phyloP scores from a whole-genome alignment of 305 asterid species.

The Fraxinus nigra region DNA sequence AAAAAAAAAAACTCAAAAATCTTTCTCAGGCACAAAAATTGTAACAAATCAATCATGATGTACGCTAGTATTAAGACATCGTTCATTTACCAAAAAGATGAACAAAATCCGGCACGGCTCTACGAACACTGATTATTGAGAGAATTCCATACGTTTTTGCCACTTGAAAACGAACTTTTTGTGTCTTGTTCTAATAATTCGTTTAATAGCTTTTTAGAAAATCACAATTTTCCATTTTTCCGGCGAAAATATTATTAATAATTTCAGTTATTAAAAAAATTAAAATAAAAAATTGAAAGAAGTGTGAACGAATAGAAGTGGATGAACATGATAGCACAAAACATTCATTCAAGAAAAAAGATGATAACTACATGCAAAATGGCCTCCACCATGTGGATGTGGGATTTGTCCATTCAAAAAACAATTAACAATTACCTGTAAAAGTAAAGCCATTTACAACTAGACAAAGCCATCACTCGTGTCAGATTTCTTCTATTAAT shows the following conservation, averaged over 20 bases:
- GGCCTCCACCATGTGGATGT: constrained; percentile 38
- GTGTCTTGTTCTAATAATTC: not conserved
- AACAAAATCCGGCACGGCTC: constrained; percentile 29
- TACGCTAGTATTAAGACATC: constrained; percentile 25
- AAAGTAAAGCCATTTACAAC: constrained; percentile 37
- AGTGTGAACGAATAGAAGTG: not conserved
- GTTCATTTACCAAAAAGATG: constrained; percentile 3
- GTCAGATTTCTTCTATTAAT: constrained; percentile 2
- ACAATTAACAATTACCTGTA: not conserved
- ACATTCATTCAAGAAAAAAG: constrained; percentile 23
- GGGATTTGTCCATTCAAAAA: constrained; percentile 22
- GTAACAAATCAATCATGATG: constrained; percentile 4
- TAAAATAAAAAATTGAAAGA: not conserved
- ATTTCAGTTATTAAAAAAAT: not conserved
- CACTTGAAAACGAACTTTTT: not conserved
- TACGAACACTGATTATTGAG: not conserved
- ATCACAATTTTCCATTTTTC: not conserved
- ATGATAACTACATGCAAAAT: constrained; percentile 22
- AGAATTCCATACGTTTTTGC: constrained; percentile 3
- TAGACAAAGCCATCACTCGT: constrained; percentile 27
- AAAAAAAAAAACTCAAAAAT: not conserved
- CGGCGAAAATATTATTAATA: not conserved
- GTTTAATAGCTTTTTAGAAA: not conserved
- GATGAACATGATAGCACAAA: constrained; percentile 45
- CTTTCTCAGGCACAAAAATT: not conserved